Evolutionary conservation across 768 basidiomycete genomes (phyloP).

Genomic region (Boletus vinaceobasis): DNA sequence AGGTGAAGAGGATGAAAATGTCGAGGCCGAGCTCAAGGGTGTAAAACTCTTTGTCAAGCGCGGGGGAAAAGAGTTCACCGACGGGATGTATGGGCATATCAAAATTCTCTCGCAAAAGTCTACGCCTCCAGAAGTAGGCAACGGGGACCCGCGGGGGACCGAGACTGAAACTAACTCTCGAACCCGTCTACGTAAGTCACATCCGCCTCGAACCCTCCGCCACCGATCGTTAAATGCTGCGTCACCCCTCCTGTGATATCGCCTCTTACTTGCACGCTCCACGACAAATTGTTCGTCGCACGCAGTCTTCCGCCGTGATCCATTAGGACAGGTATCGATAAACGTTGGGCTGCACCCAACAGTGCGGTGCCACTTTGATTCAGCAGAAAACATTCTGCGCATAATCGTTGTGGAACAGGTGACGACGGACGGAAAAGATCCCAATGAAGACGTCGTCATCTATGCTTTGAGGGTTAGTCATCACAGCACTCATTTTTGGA

Average conservation of each 20-base stretch:
- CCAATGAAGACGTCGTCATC: constrained; percentile 45
- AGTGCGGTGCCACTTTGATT: constrained; percentile 57
- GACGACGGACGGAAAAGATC: constrained; percentile 21
- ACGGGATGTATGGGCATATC: constrained; percentile 57
- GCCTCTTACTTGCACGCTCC: neutral
- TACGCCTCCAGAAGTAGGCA: neutral
- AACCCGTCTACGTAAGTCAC: constrained; percentile 32
- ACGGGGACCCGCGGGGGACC: neutral
- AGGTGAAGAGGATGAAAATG: constrained; percentile 64
- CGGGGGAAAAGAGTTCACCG: constrained; percentile 47
- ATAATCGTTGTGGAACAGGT: constrained; percentile 51
- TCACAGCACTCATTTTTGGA: neutral
- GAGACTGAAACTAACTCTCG: constrained; percentile 17
- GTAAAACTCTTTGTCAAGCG: constrained; percentile 50
- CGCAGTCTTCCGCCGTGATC: constrained; percentile 68
- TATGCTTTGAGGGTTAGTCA: constrained; percentile 61
- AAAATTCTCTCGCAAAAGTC: constrained; percentile 49
- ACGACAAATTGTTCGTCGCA: neutral
- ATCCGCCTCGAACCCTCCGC: constrained; percentile 17
- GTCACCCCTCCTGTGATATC: constrained; percentile 2
- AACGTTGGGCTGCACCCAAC: constrained; percentile 54
- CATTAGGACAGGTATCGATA: constrained; percentile 67
- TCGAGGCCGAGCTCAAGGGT: constrained; percentile 55
- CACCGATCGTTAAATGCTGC: constrained; percentile 17
- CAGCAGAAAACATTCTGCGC: constrained; percentile 52